Base-by-base conservation (phyloP, 2,329 filamentous ascomycete species). In the Drechslerella coelobrocha region DNA sequence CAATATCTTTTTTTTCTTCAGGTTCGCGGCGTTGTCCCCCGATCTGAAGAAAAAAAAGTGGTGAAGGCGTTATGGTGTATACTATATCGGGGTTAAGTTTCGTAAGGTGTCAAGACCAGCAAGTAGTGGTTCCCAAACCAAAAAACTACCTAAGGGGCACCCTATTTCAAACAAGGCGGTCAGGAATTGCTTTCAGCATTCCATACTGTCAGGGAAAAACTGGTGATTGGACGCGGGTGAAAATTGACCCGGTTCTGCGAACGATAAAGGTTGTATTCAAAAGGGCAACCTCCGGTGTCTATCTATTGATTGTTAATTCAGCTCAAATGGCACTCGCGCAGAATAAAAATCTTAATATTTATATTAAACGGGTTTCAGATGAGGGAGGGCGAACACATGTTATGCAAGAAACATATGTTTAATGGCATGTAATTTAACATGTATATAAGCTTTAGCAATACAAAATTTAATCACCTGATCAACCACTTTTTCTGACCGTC, bases 21-120 rank as follows among this genome's bases (percentile, higher is more conserved):
- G 34, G n/a, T 1, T 17, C 8, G 17, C 43, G 53, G 14, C 53
- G 23, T 9, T 47, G 53, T 31, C 19, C n/a, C 53, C 45, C 37
- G 23, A n/a, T 7, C 37, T 43, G 34, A 56, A 43, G 53, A 43
- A 56, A 45, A 56, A 41, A 34, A 1, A 39, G 9, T 27, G 5
- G 17, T 52, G 24, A 27, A n/a, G 23, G 48, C 26, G 10, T 9
- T 19, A 31, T n/a, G 27, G 19, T 39, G 34, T 39, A 4, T 39
- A 39, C 34, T n/a, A 14, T 39, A 10, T n/a, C n/a, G n/a, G n/a
- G n/a, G n/a, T n/a, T n/a, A n/a, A n/a, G n/a, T n/a, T n/a, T n/a
- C n/a, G n/a, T n/a, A n/a, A n/a, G n/a, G n/a, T 39, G 17, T 39
- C 34, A 39, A 39, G 12, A 39, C 34, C 17, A 39, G 12, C 34